These are phyloP conservation scores for Lycium barbarum DNA, from an alignment of 257 asterid species.

Conservation along the genomic window DNA sequence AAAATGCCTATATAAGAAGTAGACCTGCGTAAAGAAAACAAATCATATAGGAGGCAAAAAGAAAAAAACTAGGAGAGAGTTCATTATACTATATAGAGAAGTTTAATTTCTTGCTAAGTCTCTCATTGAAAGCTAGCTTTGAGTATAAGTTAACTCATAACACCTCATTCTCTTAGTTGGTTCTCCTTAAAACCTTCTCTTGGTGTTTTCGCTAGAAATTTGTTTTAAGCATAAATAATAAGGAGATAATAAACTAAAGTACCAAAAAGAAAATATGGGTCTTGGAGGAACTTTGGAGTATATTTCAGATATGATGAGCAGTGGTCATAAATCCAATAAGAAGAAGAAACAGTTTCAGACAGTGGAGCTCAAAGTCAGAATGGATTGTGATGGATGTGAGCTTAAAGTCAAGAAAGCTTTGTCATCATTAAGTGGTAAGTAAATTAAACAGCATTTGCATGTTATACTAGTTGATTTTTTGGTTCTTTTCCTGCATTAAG, in stretches of 20 bases:
- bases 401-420: conserved; percentile 77
- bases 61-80: neutral
- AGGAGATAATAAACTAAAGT: neutral
- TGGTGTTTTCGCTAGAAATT: neutral
- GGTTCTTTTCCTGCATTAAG: neutral
- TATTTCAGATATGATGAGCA: conserved; percentile 68
- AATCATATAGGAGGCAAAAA: conserved; percentile 20
- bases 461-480: neutral
- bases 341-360: conserved; percentile 69
- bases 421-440: conserved; percentile 70
- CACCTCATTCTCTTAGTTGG: no score
- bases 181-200: neutral
- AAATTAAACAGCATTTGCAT: neutral
- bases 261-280: conserved; percentile 52
- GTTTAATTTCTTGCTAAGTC: no score
- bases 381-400: conserved; percentile 95
- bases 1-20: conserved; percentile 53
- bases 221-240: neutral
- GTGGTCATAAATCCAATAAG: conserved; percentile 49
- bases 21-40: conserved; percentile 18
- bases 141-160: no score
- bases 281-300: conserved; percentile 71
- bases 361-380: conserved; percentile 75
- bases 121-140: no score
- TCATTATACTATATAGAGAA: no score